Base-by-base conservation (phyloP, 2,329 filamentous ascomycete species). In the Chaetomiaceae sp. region DNA sequence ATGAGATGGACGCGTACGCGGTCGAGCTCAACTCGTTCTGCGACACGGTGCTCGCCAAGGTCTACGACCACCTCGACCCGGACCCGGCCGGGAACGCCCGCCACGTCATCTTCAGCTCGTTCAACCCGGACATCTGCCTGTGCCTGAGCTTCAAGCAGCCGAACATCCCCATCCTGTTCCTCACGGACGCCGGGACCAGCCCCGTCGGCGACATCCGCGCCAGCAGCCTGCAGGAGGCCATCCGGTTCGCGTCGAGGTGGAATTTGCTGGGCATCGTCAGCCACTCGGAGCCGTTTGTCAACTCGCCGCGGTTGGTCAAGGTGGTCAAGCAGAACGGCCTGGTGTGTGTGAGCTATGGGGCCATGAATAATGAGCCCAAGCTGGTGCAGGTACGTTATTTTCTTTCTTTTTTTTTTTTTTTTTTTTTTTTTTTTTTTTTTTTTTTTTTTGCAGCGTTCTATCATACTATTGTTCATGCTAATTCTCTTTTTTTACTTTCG, bases 11-110 rank as follows among this genome's bases (percentile, higher is more conserved):
- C 67, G 88, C 89, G 3, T 96, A 96, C 66, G 91, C 90, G 0
- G 89, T 97, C 42, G 94, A 99, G 72, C 80, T 97, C 62, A 97
- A 97, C 71, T 90, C 87, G 1, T 99, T 97, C 69, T 92, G 95
- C 66, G 94, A 99, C 69, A 96, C 90, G 0, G 88, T 99, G 3
- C 77, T 99, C 8, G 79, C 79, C 40, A 94, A 89, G 69, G 92
- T 96, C 5, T 99, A 97, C 66, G 90, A 96, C 61, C 73, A 42
- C 25, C 46, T 54, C 14, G 45, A 23, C n/a, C 16, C 11, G 36
- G 25, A n/a, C 14, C 11, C 8, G 4, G 37, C 91, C 49, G 86
- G 86, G 23, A 81, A 83, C 54, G 81, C 85, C 54, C 81, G 94
- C n/a, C 90, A 96, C 72, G 87, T 99, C 69, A 90, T 99, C 61